These are phyloP conservation scores for Polychytrium aggregatum DNA, from an alignment of 192 early-diverging fungal genomes.

Conservation along the genomic window DNA sequence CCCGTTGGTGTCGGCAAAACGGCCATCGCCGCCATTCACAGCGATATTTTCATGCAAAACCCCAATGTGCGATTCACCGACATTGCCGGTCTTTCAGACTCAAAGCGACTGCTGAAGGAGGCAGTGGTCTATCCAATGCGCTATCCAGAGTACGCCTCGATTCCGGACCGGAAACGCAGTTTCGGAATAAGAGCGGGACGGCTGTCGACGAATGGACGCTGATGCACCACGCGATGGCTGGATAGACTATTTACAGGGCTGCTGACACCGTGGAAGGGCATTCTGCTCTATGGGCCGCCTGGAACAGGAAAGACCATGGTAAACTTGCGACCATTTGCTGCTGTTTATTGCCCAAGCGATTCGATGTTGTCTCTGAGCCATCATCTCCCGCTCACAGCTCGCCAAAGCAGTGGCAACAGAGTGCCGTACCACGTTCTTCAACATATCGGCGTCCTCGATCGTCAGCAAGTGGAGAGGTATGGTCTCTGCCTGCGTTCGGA, in stretches of 20 bases:
- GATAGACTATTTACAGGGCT: constrained; percentile 35
- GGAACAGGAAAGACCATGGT: constrained; percentile 45
- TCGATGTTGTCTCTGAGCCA: too few species aligned
- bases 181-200: too few species aligned
- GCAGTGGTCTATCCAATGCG: constrained; percentile 40
- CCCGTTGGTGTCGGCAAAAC: too few species aligned
- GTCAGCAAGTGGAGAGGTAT: constrained; percentile 44
- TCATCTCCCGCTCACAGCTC: too few species aligned
- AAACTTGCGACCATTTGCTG: too few species aligned
- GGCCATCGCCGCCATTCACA: neutral
- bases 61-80: constrained; percentile 37
- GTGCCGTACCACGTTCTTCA: constrained; percentile 50
- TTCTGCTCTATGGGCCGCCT: constrained; percentile 45
- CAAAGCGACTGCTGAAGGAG: constrained; percentile 39
- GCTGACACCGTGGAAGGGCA: constrained; percentile 41
- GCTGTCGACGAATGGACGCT: too few species aligned
- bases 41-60: constrained; percentile 41
- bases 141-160: constrained; percentile 27
- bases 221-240: neutral
- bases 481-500: too few species aligned
- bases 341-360: too few species aligned
- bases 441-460: constrained; percentile 40
- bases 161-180: too few species aligned
- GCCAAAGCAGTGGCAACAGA: constrained; percentile 51
- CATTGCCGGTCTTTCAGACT: constrained; percentile 32